A percentile compares a stretch with the other conserved stretches of the same genome.
Evolutionary conservation across 2,329 filamentous ascomycete genomes (phyloP).

Genomic region (Fusarium nisikadoi): DNA sequence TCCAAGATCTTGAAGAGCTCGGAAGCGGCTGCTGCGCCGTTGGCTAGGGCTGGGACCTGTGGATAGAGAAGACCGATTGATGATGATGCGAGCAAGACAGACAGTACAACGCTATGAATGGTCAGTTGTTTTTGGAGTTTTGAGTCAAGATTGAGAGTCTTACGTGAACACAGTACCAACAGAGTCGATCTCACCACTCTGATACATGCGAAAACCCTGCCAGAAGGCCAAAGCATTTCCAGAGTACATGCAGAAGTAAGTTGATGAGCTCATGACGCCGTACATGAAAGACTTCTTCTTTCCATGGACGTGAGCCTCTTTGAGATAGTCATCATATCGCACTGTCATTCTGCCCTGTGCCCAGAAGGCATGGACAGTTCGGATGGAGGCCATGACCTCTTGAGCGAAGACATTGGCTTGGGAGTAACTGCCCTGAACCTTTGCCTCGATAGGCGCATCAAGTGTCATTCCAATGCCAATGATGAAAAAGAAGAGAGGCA

Average conservation of each 20-base stretch:
- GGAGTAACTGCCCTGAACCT: slow-evolving; percentile 46
- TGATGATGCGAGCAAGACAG: slow-evolving; percentile 27
- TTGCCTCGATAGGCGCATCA: slow-evolving; percentile 46
- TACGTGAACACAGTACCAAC: slow-evolving; percentile 54
- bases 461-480: slow-evolving; percentile 40
- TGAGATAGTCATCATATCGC: slow-evolving; percentile 51
- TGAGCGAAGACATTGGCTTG: slow-evolving; percentile 49
- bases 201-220: slow-evolving; percentile 53
- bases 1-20: slow-evolving; percentile 31
- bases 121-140: neutral
- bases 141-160: neutral
- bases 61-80: slow-evolving; percentile 20
- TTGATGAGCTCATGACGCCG: slow-evolving; percentile 49
- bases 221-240: slow-evolving; percentile 56
- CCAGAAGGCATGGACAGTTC: slow-evolving; percentile 58
- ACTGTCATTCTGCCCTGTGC: slow-evolving; percentile 49
- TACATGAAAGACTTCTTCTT: slow-evolving; percentile 51
- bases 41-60: slow-evolving; percentile 21
- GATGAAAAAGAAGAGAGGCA: slow-evolving; percentile 44
- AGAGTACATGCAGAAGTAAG: slow-evolving; percentile 53
- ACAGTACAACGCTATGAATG: slow-evolving; percentile 6
- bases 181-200: slow-evolving; percentile 49
- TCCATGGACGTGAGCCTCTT: slow-evolving; percentile 48
- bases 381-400: slow-evolving; percentile 49
- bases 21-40: slow-evolving; percentile 26